These are phyloP conservation scores for Aspergillus sp. DNA, from an alignment of 2,329 filamentous ascomycete species.

Conservation along the genomic window DNA sequence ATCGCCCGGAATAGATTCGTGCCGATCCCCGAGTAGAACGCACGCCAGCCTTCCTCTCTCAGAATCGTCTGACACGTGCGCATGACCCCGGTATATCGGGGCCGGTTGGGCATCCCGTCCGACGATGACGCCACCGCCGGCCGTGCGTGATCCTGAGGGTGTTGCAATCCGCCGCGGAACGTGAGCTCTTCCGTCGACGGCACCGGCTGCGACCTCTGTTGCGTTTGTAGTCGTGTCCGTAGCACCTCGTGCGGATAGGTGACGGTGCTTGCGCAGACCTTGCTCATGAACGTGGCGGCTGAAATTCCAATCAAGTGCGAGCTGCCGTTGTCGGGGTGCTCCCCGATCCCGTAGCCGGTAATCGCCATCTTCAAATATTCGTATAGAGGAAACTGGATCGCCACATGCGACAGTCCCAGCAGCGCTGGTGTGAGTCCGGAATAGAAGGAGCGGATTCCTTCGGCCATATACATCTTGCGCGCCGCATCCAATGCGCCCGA, in stretches of 20 bases:
- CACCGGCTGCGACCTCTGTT: slow-evolving; percentile 56
- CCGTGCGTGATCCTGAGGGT: slow-evolving; percentile 37
- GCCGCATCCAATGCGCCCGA: slow-evolving; percentile 81
- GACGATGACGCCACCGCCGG: slow-evolving; percentile 39
- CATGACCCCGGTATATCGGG: slow-evolving; percentile 65
- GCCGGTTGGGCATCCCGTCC: slow-evolving; percentile 47
- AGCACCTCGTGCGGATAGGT: slow-evolving; percentile 98
- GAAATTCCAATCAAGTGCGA: slow-evolving; percentile 77
- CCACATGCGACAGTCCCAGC: slow-evolving; percentile 85
- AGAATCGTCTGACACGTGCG: slow-evolving; percentile 78
- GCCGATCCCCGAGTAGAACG: slow-evolving; percentile 94
- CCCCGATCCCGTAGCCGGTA: slow-evolving; percentile 81
- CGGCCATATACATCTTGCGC: slow-evolving; percentile 86
- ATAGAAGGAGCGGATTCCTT: slow-evolving; percentile 87
- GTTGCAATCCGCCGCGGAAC: slow-evolving; percentile 33
- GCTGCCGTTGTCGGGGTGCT: slow-evolving; percentile 50
- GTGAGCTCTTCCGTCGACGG: slow-evolving; percentile 43
- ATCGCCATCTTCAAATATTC: slow-evolving; percentile 87
- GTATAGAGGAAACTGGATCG: slow-evolving; percentile 93
- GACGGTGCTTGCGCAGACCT: slow-evolving; percentile 84
- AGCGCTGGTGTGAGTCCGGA: slow-evolving; percentile 87
- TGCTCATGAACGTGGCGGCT: slow-evolving; percentile 82
- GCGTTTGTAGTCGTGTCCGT: slow-evolving; percentile 85
- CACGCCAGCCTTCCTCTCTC: slow-evolving; percentile 84
- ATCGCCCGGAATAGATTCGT: slow-evolving; percentile 96